Base-by-base conservation (phyloP, 169 alveolate genomes). In the Cryptosporidium bovis region DNA sequence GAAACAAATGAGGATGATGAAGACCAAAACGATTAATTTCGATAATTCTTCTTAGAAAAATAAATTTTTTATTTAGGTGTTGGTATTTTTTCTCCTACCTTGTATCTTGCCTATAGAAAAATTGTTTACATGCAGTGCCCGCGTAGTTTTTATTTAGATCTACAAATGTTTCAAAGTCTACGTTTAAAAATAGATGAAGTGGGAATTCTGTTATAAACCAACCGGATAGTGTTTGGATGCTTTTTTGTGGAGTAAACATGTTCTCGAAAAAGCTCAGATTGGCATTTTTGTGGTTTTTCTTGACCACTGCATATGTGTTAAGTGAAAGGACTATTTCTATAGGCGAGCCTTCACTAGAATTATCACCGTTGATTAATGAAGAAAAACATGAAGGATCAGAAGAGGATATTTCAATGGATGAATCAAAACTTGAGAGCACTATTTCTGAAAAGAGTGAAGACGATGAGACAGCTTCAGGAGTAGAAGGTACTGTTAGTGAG, bases 91-190 rank as follows among this genome's bases (percentile, higher is more conserved):
- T 40, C 48, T 40, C 48, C 10, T 40, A 40, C 13, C 1, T 40
- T 40, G 48, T 8, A 40, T 40, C 1, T 8, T 6, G 10, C 48
- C 48, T 40, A 1, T 40, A 40, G 10, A 40, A 8, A 40, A 40
- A 40, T 6, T 40, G 48, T 40, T 40, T 40, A 40, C 48, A 40
- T 40, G 48, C 10, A 1, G 48, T 48, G 83, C 83, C 83, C 83
- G 83, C 83, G 83, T 66, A 69, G 51, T 51, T 51, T 69, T 24
- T 51, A 69, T 69, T 66, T 69, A 69, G 83, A 69, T 69, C 83
- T 69, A 69, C 83, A 69, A 69, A 69, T 69, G 31, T 51, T 66
- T 69, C 44, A 51, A 69, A 69, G 83, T 69, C 83, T 69, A 69
- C 83, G 31, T 6, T 20, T 7, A n/a, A 53, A 20, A 40, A 40